Base-by-base conservation (phyloP, 257 asterid species). In the Petrea volubilis region DNA sequence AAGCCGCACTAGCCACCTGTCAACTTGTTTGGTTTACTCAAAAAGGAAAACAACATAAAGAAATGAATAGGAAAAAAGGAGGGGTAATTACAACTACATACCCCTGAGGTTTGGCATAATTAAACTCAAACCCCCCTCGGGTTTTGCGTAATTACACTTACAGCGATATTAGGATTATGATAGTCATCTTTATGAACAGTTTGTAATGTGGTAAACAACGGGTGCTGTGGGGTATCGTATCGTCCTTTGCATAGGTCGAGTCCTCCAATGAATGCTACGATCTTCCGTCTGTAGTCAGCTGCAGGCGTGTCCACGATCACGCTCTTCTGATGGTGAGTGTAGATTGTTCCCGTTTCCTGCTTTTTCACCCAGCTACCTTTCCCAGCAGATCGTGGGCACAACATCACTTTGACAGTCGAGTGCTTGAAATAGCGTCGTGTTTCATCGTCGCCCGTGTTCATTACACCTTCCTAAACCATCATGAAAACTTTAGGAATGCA, bases 321-420 rank as follows among this genome's bases (percentile, higher is more conserved):
- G 57, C 94, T 86, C 77, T 93, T 93, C 84, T 91, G 98, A 79
- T 93, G 98, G 77, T 93, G 97, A 52, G 98, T 93, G 79, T 91
- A 93, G 77, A 89, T 93, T 59, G 96, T 89, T 89, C 96, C 96
- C 29, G 91, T 84, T 85, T 93, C 98, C 97, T 84, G 80, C 70
- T 81, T 81, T 68, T 94, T 92, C 21, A 74, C 86, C 98, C 98
- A 91, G 74, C 97, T 94, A 47, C 97, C 93, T 81, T 88, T 94
- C 67, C 88, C 95, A 36, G 95, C 97, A 56, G 84, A 68, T 49
- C 99, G 88, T 25, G 99, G 99, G 68, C 97, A 89, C 24, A 94
- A 79, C 53, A 94, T 75, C 60, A 94, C 98, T 71, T 84, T 85
- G 65, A 94, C 99, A 13, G 92, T 88, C 46, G 98, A 94, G 72